Base-by-base conservation (phyloP, 208 protist species). In the Acanthamoeba healyi region DNA sequence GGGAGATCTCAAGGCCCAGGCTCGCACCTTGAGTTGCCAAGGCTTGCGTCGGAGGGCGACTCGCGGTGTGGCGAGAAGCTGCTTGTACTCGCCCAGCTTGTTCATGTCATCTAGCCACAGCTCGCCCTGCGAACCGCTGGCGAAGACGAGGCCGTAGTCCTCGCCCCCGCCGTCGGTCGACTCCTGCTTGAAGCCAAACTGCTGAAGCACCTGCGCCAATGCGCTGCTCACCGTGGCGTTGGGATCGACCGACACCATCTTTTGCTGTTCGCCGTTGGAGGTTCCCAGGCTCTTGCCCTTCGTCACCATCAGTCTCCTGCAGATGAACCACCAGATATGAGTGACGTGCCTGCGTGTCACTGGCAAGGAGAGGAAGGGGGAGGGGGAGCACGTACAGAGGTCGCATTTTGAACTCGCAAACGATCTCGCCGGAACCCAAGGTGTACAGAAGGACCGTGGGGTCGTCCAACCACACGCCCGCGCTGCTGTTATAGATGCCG, bases 391-490 rank as follows among this genome's bases (percentile, higher is more conserved):
- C 58, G 58, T n/a, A 67, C 58, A 67, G 58, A 17, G 77, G 77
- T 29, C 49, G 42, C 77, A 86, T 86, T 51, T 86, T 86, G 49
- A 86, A 56, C 77, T 86, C 77, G 77, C 77, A 86, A 4, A 86
- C 34, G 49, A 54, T 86, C 36, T 86, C 77, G 42, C 44, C 34
- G 29, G 49, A 44, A 38, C 49, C 77, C 40, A 58, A 38, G 40
- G 42, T 36, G 49, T 26, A 56, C 51, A 67, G 44, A 19, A 38
- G 40, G 24, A 26, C 84, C 32, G 77, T 29, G 10, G 49, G 32
- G n/a, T 90, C 84, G 36, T 90, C 84, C 32, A 90, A n/a, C 84
- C 84, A 90, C 34, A 67, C n/a, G 26, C 51, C 84, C 36, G 34
- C 44, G 24, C 38, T 49, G 32, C 34, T 44, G 40, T 90, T 38